Conservation (phyloP, 495 filamentous ascomycete genomes). For the Neurospora sp. region DNA sequence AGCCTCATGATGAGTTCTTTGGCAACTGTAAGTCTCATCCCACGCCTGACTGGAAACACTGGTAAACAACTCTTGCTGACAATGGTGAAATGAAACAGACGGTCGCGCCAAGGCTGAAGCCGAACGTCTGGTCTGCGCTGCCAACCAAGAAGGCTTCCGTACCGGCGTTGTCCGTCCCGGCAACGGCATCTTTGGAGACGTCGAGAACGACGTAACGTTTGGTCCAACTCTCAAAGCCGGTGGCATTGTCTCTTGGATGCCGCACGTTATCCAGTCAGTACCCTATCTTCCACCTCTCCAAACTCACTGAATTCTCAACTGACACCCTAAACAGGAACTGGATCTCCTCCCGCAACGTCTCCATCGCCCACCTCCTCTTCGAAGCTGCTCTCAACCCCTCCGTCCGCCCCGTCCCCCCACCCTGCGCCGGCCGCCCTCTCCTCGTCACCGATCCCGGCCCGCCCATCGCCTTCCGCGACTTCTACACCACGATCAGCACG, state of each 20-base stretch:
- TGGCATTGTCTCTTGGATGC: constrained; percentile 31
- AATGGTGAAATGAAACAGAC: constrained; percentile 2
- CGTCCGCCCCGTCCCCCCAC: constrained; percentile 16
- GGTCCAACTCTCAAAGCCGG: constrained; percentile 14
- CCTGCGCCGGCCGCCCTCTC: constrained; percentile 33
- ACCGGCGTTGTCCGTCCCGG: constrained; percentile 48
- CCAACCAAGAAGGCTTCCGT: constrained; percentile 38
- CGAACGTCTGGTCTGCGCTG: constrained; percentile 40
- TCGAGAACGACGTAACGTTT: constrained; percentile 33
- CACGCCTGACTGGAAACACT: neutral
- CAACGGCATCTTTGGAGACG: constrained; percentile 46
- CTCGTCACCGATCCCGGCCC: constrained; percentile 29
- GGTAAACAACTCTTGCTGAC: neutral
- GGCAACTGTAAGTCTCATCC: constrained; percentile 34
- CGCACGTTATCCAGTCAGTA: constrained; percentile 33
- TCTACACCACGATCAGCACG: constrained; percentile 16
- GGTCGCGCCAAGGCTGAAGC: constrained; percentile 42
- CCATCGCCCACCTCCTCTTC: constrained; percentile 45
- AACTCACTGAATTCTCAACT: neutral
- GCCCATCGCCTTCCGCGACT: constrained; percentile 22
- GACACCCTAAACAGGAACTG: constrained; percentile 24
- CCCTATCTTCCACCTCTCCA: neutral
- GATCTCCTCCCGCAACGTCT: constrained; percentile 45
- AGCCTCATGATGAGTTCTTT: constrained; percentile 40
- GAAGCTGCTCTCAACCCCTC: constrained; percentile 38